Percentiles rank a stretch among this genome's conserved stretches.
These are phyloP conservation scores for Capsella bursapastoris DNA, from an alignment of 345 rosid species.

Conservation along the genomic window DNA sequence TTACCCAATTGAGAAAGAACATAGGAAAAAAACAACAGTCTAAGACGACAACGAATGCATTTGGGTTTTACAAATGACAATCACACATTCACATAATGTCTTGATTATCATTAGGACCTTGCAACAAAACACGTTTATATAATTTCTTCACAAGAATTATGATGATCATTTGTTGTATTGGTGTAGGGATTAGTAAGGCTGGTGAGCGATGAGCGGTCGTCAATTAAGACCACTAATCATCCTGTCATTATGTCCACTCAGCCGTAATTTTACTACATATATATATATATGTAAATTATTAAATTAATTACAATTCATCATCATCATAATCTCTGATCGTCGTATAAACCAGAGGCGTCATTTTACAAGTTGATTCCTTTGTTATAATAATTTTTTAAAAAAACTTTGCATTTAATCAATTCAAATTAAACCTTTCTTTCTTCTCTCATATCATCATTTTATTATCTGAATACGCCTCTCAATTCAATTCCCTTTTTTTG, in stretches of 20 bases:
- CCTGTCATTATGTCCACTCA: constrained; percentile 31
- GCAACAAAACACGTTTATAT: background rate
- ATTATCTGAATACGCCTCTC: constrained; percentile 37
- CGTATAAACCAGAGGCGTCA: constrained; percentile 23
- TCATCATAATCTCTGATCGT: background rate
- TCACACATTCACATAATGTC: background rate
- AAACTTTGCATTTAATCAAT: constrained; percentile 15
- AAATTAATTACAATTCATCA: background rate
- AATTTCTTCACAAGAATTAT: too few relatives aligned
- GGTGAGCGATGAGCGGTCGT: background rate
- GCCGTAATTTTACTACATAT: constrained; percentile 7
- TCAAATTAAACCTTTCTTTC: constrained; percentile 28
- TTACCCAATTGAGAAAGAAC: too few relatives aligned
- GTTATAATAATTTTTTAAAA: background rate
- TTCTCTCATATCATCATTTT: constrained; percentile 14
- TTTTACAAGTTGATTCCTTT: constrained; percentile 38
- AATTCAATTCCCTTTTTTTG: constrained; percentile 2
- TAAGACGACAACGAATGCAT: background rate
- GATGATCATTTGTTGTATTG: too few relatives aligned
- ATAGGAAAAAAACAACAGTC: background rate
- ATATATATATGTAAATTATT: background rate
- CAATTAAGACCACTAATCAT: background rate
- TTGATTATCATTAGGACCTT: background rate
- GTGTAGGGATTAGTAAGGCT: too few relatives aligned
- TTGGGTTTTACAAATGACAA: too few relatives aligned